Evolutionary conservation across 306 rosid species (phyloP), one percentile per base, ranked within the genome.

Genomic region (Psophocarpus tetragonolobus): DNA sequence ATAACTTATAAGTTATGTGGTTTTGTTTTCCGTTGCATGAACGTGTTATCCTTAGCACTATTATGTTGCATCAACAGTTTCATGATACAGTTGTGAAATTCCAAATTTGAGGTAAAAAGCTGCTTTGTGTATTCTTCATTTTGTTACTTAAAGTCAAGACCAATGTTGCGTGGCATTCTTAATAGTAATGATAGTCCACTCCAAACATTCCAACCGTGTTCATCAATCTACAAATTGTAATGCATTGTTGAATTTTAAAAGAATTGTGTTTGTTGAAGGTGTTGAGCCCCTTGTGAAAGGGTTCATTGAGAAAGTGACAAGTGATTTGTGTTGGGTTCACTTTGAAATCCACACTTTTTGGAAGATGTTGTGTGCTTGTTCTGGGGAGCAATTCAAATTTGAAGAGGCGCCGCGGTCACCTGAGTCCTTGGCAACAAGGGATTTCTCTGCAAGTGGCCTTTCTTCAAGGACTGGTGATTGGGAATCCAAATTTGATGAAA

Each of bases 301-400:
- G 44, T n/a, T 6, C 62, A 58, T 60, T 39, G 75, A 85, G 44
- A 8, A 8, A 38, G 39, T 35, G 39, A 35, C 68, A 80, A 82
- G 84, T 82, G 81, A 62, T 62, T 73, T 78, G 54, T 77, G 51
- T 62, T 41, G 64, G 47, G 68, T 42, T 72, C 62, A 24, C 10
- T 60, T 57, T 74, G n/a, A 66, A 85, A 81, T 63, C 66, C 77
- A 58, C 51, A 45, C 17, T 24, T 76, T 73, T 79, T 72, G 73
- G 75, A 90, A 92, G 86, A 94, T 94, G 97, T 76, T 94, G 97
- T 94, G 97, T 68, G 93, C 98, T 76, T 94, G 98, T 81, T 94
- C 98, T 4, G 97, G 98, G 45, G 97, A 92, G 88, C 95, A 94
- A 73, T 87, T 89, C 84, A 94, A 94, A 82, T 88, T 92, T 20